These are phyloP conservation scores for Talaromyces adpressus DNA, from an alignment of 495 filamentous ascomycete genomes.

Conservation along the genomic window DNA sequence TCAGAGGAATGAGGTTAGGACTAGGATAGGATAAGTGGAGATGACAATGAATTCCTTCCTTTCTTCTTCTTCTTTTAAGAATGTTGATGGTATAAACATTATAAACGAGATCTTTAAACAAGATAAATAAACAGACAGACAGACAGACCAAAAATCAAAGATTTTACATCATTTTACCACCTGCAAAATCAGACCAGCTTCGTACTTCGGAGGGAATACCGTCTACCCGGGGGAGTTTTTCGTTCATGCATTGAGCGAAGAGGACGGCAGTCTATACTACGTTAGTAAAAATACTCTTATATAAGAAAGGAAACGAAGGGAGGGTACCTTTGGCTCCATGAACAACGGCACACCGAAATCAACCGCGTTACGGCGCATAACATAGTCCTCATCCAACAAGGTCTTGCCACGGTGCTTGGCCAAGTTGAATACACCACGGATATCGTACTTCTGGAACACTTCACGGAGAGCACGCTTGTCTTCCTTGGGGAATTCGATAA, in stretches of 20 bases:
- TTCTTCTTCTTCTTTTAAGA: neutral
- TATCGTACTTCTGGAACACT: constrained; percentile 95
- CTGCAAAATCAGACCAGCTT: constrained; percentile 90
- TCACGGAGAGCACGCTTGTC: constrained; percentile 93
- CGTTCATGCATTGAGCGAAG: constrained; percentile 92
- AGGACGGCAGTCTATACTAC: constrained; percentile 76
- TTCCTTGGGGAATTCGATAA: constrained; percentile 94
- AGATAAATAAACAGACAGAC: neutral
- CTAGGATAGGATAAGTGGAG: neutral
- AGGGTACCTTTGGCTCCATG: constrained; percentile 95
- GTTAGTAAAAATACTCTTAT: constrained; percentile 10
- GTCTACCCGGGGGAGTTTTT: constrained; percentile 78
- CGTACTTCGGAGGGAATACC: constrained; percentile 85
- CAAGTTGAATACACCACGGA: constrained; percentile 93
- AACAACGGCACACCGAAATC: constrained; percentile 97
- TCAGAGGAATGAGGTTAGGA: neutral
- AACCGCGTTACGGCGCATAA: constrained; percentile 96
- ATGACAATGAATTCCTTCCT: neutral
- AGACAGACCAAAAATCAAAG: neutral
- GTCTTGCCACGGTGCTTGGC: constrained; percentile 78
- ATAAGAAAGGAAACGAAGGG: neutral
- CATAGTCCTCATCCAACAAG: constrained; percentile 87
- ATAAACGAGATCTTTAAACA: neutral
- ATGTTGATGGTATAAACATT: neutral
- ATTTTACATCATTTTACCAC: constrained; percentile 77